Percentiles rank a stretch among this genome's conserved stretches.
Conservation (phyloP, 805 yeast species). For the Wickerhamiella alocasiicola region DNA sequence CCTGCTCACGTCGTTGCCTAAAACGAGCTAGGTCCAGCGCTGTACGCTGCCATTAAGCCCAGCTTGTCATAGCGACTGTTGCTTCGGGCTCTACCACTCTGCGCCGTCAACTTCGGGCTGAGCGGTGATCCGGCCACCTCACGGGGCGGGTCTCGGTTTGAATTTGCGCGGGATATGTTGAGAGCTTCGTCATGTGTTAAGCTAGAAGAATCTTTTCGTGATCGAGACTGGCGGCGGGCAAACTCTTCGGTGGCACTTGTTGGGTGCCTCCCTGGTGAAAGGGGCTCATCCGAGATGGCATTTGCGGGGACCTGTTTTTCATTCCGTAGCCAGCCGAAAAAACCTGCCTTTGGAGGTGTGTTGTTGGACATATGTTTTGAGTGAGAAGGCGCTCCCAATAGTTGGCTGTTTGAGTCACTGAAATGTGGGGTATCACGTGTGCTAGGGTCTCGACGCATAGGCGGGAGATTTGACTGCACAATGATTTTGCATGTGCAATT, state of each 20-base stretch:
- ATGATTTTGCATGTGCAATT: too few relatives aligned
- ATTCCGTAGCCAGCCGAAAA: slow-evolving; percentile 6
- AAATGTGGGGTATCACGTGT: slow-evolving; percentile 12
- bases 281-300: slow-evolving; percentile 6
- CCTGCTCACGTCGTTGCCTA: slow-evolving; percentile 10
- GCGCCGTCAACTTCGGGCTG: slow-evolving; percentile 6
- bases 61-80: slow-evolving; percentile 24
- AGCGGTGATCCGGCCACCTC: neutral
- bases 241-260: neutral
- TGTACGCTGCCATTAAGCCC: slow-evolving; percentile 29
- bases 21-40: slow-evolving; percentile 27
- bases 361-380: neutral
- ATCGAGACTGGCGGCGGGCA: slow-evolving; percentile 4
- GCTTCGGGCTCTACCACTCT: slow-evolving; percentile 9
- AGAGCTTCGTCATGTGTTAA: slow-evolving; percentile 28
- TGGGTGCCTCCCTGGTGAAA: neutral
- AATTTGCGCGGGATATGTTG: slow-evolving; percentile 27
- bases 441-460: too few relatives aligned
- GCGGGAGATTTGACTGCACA: too few relatives aligned
- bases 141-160: slow-evolving; percentile 8
- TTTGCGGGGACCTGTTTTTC: slow-evolving; percentile 1
- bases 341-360: slow-evolving; percentile 6
- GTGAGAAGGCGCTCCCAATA: too few relatives aligned
- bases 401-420: too few relatives aligned
- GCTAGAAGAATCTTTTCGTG: slow-evolving; percentile 22